Evolutionary conservation across 352 stramenopile genomes (phyloP), one percentile per base, ranked within the genome.

Genomic region (Thalassiosira hispida): DNA sequence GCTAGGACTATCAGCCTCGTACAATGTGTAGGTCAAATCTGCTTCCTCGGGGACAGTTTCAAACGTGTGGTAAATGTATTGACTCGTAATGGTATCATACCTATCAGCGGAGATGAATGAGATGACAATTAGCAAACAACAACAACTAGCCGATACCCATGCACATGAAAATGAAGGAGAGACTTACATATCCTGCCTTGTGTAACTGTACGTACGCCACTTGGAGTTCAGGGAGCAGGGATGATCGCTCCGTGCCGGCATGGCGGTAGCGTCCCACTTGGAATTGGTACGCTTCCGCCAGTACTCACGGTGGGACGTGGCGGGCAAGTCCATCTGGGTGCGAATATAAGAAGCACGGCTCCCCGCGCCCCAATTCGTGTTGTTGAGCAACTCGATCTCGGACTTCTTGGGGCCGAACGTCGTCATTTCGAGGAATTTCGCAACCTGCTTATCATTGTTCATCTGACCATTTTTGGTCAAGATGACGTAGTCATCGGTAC

Each of bases 351-450:
- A 42, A 0, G 73, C 76, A 11, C 71, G 51, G 6, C 49, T 60
- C 2, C n/a, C 35, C 0, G 80, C 66, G 42, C 38, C 53, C 31
- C 38, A 79, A 11, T n/a, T 55, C 12, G 40, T 69, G 38, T 14
- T 20, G 38, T 75, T 38, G 1, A 85, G 42, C 11, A 22, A 46
- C 61, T 81, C 56, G 51, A 91, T 81, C 40, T 87, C 84, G 14
- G 33, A 38, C 33, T 67, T 68, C 14, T 66, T 86, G 0, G 85
- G 74, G 38, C 85, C 85, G 49, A 91, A 91, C 5, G 85, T 82
- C 20, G 85, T 86, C 66, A 79, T 70, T 56, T 91, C 78, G 31
- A 89, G 77, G 59, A 89, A 91, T 18, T 61, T 61, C 12, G 80
- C 75, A 70, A 87, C 81, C 20, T 70, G 49, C 8, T 73, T 71